Conservation (phyloP, 495 filamentous ascomycete genomes). For the Aspergillus diversus region DNA sequence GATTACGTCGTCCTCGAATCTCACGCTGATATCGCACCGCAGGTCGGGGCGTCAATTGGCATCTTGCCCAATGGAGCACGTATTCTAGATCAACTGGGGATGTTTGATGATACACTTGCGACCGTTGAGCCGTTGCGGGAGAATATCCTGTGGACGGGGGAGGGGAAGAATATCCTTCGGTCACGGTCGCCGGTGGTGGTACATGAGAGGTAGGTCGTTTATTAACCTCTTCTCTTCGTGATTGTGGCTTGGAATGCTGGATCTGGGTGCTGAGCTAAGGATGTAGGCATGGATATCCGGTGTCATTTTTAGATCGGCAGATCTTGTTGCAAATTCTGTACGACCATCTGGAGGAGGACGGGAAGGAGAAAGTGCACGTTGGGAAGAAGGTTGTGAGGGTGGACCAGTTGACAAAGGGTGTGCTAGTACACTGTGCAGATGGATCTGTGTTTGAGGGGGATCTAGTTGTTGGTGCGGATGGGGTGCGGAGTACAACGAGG, state of each 20-base stretch:
- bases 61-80: constrained; percentile 40
- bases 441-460: constrained; percentile 30
- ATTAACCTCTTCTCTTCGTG: not conserved
- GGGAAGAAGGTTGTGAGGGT: constrained; percentile 22
- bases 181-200: not conserved
- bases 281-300: constrained; percentile 34
- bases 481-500: constrained; percentile 45
- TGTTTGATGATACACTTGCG: constrained; percentile 38
- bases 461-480: constrained; percentile 53
- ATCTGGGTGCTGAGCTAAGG: not conserved
- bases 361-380: constrained; percentile 7
- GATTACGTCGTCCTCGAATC: constrained; percentile 56
- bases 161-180: not conserved
- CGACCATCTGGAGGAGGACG: constrained; percentile 15
- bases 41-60: constrained; percentile 43
- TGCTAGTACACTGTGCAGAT: constrained; percentile 23
- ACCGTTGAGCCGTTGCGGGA: constrained; percentile 16
- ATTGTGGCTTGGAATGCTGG: too few relatives aligned
- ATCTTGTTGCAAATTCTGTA: constrained; percentile 33
- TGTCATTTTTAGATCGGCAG: constrained; percentile 37
- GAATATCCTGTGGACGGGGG: not conserved
- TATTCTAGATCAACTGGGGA: constrained; percentile 55
- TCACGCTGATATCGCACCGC: constrained; percentile 35
- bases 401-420: constrained; percentile 6
- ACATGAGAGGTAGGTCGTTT: constrained; percentile 8